Evolutionary conservation across 2,329 filamentous ascomycete species (phyloP).

Genomic region (Colletotrichum zoysiae): DNA sequence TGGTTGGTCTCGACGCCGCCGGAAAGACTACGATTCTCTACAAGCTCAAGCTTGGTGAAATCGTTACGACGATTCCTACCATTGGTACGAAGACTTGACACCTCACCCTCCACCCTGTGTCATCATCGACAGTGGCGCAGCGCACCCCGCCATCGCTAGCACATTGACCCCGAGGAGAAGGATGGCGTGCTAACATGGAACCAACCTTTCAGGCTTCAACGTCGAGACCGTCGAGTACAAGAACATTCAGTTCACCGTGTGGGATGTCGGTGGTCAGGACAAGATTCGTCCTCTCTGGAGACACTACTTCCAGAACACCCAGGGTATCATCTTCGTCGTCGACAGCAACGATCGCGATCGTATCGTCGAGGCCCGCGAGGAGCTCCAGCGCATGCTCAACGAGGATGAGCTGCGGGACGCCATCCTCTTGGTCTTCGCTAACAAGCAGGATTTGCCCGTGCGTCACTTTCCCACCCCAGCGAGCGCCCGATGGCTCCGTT

Average conservation of each 20-base stretch:
- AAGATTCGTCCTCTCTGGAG: constrained; percentile 99
- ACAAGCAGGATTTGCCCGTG: constrained; percentile 99
- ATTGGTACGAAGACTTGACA: constrained; percentile 75
- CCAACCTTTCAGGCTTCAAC: constrained; percentile 82
- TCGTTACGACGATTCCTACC: constrained; percentile 98
- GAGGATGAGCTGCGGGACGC: constrained; percentile 99
- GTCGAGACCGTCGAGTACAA: constrained; percentile 99
- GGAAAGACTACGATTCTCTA: constrained; percentile 99
- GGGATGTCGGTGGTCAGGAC: constrained; percentile 99
- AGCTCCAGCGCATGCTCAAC: constrained; percentile 98
- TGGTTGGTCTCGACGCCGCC: constrained; percentile 99
- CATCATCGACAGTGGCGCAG: constrained; percentile 14
- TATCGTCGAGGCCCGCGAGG: constrained; percentile 95
- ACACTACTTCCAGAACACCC: constrained; percentile 99
- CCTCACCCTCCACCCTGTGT: background rate
- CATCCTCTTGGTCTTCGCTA: constrained; percentile 96
- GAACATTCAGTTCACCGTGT: constrained; percentile 99
- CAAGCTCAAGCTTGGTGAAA: constrained; percentile 99
- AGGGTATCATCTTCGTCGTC: constrained; percentile 99
- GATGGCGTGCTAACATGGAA: constrained; percentile 44
- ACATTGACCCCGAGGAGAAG: constrained; percentile 6
- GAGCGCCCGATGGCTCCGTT: background rate
- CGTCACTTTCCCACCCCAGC: constrained; percentile 55
- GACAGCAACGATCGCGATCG: constrained; percentile 99
- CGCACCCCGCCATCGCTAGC: constrained; percentile 12